Base-by-base conservation (phyloP, 2,329 filamentous ascomycete genomes). In the Claviceps humidiphila region DNA sequence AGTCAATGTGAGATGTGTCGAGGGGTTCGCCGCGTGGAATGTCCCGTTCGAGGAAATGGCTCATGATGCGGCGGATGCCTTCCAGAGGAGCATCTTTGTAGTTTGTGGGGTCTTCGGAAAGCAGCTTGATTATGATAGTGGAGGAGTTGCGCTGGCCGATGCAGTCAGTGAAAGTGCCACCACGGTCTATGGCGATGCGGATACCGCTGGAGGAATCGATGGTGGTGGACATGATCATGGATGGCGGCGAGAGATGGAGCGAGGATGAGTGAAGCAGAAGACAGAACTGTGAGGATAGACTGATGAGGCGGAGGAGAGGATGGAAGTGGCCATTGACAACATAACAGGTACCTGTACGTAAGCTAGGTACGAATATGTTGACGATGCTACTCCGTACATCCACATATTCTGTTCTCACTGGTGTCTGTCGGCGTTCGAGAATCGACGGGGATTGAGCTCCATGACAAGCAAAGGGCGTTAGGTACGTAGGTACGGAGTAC, bases 71-170 rank as follows among this genome's bases (percentile, higher is more conserved):
- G 3, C 84, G 74, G 56, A 88, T 88, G 24, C 84, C 83, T 70
- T 88, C 85, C 34, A 86, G 73, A 0, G 85, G 85, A 0, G 85
- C 85, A 67, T 89, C 85, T 43, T 79, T 71, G 65, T 88, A 88
- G 64, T 88, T 86, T 22, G 73, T 70, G 0, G 85, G 85, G 58
- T 87, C 83, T 54, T 84, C 82, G 1, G 84, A 87, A 14, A 87
- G 74, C 1, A 87, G 73, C 66, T 87, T 87, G 64, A 87, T 82
- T 53, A 87, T 68, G 45, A 85, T 73, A 60, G 86, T 82, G 62
- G 85, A 79, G 63, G 74, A 76, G 41, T 81, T 81, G 7, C 74
- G 79, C 49, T 82, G 79, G 5, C 81, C 77, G 56, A 84, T 85
- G 54, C 81, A 81, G 20, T 87, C 84, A 38, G 82, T 86, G 63